A percentile compares a stretch with the other conserved stretches of the same genome.
Conservation (phyloP, 1,139 yeast species). For the Debaryomycetaceae sp. region DNA sequence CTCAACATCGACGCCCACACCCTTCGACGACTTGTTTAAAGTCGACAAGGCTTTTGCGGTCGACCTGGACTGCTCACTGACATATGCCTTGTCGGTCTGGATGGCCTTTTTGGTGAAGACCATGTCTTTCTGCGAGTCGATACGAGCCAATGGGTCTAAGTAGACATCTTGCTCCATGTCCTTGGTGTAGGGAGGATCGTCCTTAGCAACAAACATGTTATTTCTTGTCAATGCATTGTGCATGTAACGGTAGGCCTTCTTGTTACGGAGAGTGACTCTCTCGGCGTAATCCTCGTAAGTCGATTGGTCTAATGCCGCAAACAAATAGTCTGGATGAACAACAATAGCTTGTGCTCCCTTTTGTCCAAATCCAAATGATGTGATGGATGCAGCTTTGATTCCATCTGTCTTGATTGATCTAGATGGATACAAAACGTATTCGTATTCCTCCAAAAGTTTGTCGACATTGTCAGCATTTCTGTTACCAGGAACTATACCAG, state of each 20-base stretch:
- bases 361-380: conserved; percentile 99
- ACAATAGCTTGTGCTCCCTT: conserved; percentile 97
- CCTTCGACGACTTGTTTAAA: conserved; percentile 51
- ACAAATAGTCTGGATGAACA: conserved; percentile 90
- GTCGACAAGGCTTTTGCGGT: conserved; percentile 50
- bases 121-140: conserved; percentile 49
- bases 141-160: conserved; percentile 95
- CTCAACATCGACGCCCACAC: conserved; percentile 98
- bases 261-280: conserved; percentile 79
- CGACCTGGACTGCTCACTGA: conserved; percentile 34
- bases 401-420: conserved; percentile 94
- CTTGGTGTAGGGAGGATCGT: conserved; percentile 84
- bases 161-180: conserved; percentile 86
- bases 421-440: conserved; percentile 90
- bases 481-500: conserved; percentile 97
- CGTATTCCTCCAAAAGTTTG: conserved; percentile 72
- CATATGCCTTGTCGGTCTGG: conserved; percentile 33
- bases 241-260: conserved; percentile 90
- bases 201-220: conserved; percentile 90
- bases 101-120: conserved; percentile 43
- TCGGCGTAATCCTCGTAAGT: conserved; percentile 66
- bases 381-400: conserved; percentile 92
- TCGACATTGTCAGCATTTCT: conserved; percentile 98
- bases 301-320: conserved; percentile 69
- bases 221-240: conserved; percentile 92